Conservation (phyloP, 371 early-diverging fungal genomes). For the Mortierella sp. region DNA sequence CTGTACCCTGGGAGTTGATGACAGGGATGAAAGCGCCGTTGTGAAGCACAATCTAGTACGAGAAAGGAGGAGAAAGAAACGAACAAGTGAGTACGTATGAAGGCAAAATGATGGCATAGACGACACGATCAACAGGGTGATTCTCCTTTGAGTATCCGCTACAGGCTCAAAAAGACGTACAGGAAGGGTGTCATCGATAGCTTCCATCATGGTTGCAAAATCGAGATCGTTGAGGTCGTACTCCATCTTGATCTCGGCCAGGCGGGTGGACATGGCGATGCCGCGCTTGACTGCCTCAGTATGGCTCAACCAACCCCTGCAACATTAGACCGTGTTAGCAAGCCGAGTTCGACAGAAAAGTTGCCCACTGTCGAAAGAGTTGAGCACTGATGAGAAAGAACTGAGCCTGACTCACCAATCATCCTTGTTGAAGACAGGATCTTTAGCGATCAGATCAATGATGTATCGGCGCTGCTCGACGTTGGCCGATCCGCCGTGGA, state of each 20-base stretch:
- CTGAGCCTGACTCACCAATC: constrained; percentile 50
- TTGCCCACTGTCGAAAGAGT: too few species aligned
- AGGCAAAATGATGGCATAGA: too few species aligned
- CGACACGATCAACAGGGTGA: too few species aligned
- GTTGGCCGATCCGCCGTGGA: constrained; percentile 36
- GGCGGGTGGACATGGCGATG: constrained; percentile 50
- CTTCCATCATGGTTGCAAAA: constrained; percentile 45
- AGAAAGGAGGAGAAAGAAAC: too few species aligned
- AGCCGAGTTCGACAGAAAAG: too few species aligned
- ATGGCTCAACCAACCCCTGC: constrained; percentile 49
- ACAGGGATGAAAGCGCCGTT: constrained; percentile 84
- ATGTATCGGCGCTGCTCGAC: constrained; percentile 51
- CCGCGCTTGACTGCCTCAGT: constrained; percentile 54
- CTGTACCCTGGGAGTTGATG: constrained; percentile 75
- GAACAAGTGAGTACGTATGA: too few species aligned
- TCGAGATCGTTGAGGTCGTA: constrained; percentile 50
- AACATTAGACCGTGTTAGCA: too few species aligned
- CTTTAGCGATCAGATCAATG: constrained; percentile 41
- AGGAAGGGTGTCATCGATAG: constrained; percentile 41
- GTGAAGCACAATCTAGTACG: constrained; percentile 22
- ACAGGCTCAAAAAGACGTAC: constrained; percentile 9
- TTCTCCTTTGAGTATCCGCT: not conserved
- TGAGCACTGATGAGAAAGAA: too few species aligned
- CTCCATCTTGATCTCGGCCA: constrained; percentile 50
- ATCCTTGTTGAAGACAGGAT: constrained; percentile 48